Conservation (phyloP, 148 eudicot genomes). For the Fagopyrum tataricum region DNA sequence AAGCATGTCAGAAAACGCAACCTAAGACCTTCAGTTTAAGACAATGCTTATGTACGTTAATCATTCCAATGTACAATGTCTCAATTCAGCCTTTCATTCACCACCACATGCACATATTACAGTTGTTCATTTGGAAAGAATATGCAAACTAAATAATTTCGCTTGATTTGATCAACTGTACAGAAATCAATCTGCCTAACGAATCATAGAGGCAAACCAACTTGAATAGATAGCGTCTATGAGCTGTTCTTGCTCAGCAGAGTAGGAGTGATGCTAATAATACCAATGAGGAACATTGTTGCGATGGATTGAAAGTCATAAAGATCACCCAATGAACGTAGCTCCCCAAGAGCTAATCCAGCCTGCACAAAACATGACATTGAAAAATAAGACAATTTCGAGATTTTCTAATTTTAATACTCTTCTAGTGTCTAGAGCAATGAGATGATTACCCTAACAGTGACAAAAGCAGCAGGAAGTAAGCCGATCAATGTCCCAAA, state of each 20-base stretch:
- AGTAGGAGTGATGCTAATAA: conserved; percentile 70
- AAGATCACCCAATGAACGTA: conserved; percentile 74
- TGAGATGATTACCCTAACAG: conserved; percentile 60
- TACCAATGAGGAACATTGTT: conserved; percentile 80
- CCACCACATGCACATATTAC: neutral
- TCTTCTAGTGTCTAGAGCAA: too few relatives aligned
- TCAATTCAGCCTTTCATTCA: neutral
- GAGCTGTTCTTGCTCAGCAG: conserved; percentile 49
- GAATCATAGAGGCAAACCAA: neutral
- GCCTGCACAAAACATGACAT: conserved; percentile 37
- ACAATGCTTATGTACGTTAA: neutral
- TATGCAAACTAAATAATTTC: neutral
- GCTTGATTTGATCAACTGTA: conserved; percentile 22
- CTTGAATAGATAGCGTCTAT: conserved; percentile 4
- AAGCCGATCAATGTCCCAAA: conserved; percentile 75
- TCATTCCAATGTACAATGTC: conserved; percentile 1
- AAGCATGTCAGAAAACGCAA: too few relatives aligned
- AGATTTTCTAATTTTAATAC: neutral
- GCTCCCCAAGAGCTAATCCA: conserved; percentile 86
- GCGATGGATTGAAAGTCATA: conserved; percentile 81
- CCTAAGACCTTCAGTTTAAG: too few relatives aligned
- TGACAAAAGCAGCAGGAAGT: conserved; percentile 88
- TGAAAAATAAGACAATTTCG: neutral
- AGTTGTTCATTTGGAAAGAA: neutral
- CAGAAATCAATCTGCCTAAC: conserved; percentile 13